Conservation (phyloP, 768 basidiomycete genomes). For the Tricholoma bakamatsutake region DNA sequence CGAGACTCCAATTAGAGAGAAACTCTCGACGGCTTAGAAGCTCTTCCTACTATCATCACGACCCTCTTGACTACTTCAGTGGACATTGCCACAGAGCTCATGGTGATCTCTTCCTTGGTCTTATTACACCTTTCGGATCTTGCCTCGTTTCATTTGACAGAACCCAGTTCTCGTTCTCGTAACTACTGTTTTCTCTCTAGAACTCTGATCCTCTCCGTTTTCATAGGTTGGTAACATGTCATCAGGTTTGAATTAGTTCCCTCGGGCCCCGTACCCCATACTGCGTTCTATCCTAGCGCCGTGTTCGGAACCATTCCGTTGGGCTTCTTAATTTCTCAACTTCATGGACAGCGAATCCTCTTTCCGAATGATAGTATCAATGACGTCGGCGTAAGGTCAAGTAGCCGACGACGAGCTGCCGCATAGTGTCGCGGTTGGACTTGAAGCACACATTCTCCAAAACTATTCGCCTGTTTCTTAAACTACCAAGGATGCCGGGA, state of each 20-base stretch:
- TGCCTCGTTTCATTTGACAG: conserved; percentile 6
- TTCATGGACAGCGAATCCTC: conserved; percentile 6
- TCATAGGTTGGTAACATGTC: conserved; percentile 1
- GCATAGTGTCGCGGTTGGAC: not conserved
- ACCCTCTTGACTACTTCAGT: not conserved
- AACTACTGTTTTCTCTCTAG: conserved; percentile 6
- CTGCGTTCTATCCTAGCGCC: not conserved
- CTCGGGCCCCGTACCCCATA: conserved; percentile 4
- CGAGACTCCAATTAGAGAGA: conserved; percentile 1
- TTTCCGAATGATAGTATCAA: not conserved
- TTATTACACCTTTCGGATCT: conserved; percentile 8
- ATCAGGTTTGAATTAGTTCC: not conserved
- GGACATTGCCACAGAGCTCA: not conserved
- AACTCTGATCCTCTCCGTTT: conserved; percentile 1
- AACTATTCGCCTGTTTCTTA: not conserved
- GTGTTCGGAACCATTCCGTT: not conserved
- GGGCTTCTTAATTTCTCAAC: conserved; percentile 2
- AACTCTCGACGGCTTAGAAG: not conserved
- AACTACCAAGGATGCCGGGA: not conserved
- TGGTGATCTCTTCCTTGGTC: conserved; percentile 2
- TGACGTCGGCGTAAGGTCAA: not conserved
- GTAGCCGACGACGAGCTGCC: not conserved
- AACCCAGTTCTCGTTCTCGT: conserved; percentile 1
- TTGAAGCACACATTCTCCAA: not conserved
- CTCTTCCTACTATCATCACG: not conserved